These are phyloP conservation scores for Lactifluus pinguis DNA, from an alignment of 768 basidiomycete species.

Conservation along the genomic window DNA sequence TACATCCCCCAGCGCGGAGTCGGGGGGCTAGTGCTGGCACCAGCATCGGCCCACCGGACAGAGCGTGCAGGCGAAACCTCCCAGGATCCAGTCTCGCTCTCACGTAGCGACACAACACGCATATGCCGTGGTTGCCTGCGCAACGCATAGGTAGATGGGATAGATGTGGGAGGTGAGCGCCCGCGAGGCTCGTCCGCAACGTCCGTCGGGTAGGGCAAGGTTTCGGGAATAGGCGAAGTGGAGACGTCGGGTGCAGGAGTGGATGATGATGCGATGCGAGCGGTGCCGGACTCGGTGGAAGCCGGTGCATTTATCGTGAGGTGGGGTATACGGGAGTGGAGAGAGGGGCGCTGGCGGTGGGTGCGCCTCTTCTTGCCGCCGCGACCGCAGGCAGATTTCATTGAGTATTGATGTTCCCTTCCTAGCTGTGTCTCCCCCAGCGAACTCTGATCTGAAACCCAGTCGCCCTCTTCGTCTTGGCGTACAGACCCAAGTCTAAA, in stretches of 20 bases:
- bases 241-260: background rate
- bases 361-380: background rate
- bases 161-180: slow-evolving; percentile 13
- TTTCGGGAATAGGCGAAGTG: background rate
- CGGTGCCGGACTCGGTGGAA: background rate
- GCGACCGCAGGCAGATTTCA: slow-evolving; percentile 11
- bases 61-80: no score
- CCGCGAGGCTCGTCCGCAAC: slow-evolving; percentile 18
- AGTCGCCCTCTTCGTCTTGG: slow-evolving; percentile 46
- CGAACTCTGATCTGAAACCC: slow-evolving; percentile 49
- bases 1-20: background rate
- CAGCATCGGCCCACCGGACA: no score
- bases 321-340: background rate
- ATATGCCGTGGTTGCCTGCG: slow-evolving; percentile 21
- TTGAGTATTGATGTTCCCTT: background rate
- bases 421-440: slow-evolving; percentile 10
- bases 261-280: slow-evolving; percentile 12
- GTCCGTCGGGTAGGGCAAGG: background rate
- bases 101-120: slow-evolving; percentile 27
- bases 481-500: slow-evolving; percentile 13
- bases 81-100: slow-evolving; percentile 23
- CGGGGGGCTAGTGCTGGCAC: no score
- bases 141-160: slow-evolving; percentile 8
- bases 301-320: background rate
- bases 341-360: slow-evolving; percentile 1